A percentile compares a stretch with the other conserved stretches of the same genome.
These are phyloP conservation scores for Hypoxylon sp. DNA, from an alignment of 2,329 filamentous ascomycete genomes.

Conservation along the genomic window DNA sequence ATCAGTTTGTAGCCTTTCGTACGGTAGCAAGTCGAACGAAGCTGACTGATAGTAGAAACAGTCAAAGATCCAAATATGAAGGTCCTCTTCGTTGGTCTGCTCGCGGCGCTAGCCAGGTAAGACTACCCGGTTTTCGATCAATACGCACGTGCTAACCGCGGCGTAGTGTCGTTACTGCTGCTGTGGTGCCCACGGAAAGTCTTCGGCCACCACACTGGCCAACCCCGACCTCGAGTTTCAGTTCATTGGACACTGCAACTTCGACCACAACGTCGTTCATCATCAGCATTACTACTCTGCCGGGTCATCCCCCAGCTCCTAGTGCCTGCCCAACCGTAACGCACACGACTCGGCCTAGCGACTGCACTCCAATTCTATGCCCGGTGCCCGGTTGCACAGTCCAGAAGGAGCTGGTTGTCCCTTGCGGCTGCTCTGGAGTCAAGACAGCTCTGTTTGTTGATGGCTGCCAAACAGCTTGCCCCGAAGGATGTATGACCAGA, in stretches of 20 bases:
- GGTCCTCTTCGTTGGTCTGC: conserved; percentile 37
- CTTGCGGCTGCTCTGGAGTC: conserved; percentile 54
- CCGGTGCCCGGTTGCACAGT: conserved; percentile 56
- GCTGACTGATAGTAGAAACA: conserved; percentile 17
- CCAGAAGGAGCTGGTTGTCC: conserved; percentile 52
- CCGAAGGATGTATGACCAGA: conserved; percentile 54
- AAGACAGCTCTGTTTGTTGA: conserved; percentile 56
- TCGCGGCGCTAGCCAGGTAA: conserved; percentile 48
- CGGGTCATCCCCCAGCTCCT: conserved; percentile 32
- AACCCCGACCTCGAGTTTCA: conserved; percentile 14
- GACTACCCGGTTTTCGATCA: conserved; percentile 2
- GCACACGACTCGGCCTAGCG: conserved; percentile 53
- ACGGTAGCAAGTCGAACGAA: background rate
- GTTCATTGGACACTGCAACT: conserved; percentile 42
- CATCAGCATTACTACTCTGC: conserved; percentile 50
- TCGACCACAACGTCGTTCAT: conserved; percentile 46
- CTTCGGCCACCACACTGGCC: conserved; percentile 25
- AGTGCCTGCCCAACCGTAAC: conserved; percentile 55
- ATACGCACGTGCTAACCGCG: conserved; percentile 24
- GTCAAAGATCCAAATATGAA: conserved; percentile 44
- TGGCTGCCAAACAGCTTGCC: conserved; percentile 55
- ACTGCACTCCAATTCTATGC: conserved; percentile 55
- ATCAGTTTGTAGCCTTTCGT: conserved; percentile 20
- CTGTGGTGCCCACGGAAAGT: conserved; percentile 3
- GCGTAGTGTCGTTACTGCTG: conserved; percentile 26